Base-by-base conservation (phyloP, 2,329 filamentous ascomycete genomes). In the Colletotrichum plurivorum region DNA sequence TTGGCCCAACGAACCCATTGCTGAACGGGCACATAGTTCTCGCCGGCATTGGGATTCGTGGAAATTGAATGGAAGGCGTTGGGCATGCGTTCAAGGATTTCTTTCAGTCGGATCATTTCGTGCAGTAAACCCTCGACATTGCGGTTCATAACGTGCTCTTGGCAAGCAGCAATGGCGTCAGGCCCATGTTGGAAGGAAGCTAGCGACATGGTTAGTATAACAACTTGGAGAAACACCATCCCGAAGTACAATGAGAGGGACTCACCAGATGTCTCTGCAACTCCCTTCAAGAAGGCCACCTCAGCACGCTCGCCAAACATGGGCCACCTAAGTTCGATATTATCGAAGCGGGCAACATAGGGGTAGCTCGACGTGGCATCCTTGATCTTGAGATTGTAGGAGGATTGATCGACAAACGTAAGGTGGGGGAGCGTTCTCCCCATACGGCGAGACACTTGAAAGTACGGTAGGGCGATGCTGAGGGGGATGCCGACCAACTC, bases 41-140 rank as follows among this genome's bases (percentile, higher is more conserved):
- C 84, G 0, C 84, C 84, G 0, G 84, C 83, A 59, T 81, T 85
- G 2, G 85, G 85, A 64, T 87, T 87, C 0, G 85, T 80, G 0
- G 83, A 85, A 63, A 88, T 87, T 43, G 84, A 82, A 71, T 88
- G 85, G 59, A 88, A 87, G 7, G 85, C 85, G 55, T 84, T 84
- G 5, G 85, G 83, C 80, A 87, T 85, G 53, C 83, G 80, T 64
- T 87, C 85, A 3, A 87, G 79, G 1, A 87, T 85, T 62, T 87
- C 84, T 63, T 87, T 87, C 0, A 87, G 76, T 1, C 82, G 78
- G 52, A 88, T 80, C 78, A 88, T 81, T 57, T 86, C 84, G 6
- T 80, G 80, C 4, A 88, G 78, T 0, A 88, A 80, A 1, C 81
- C 82, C 66, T 87, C 84, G 20, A 82, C 74, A 49, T 87, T 84